Evolutionary conservation across 2,329 filamentous ascomycete genomes (phyloP).

Genomic region (Cladophialophora psammophila): DNA sequence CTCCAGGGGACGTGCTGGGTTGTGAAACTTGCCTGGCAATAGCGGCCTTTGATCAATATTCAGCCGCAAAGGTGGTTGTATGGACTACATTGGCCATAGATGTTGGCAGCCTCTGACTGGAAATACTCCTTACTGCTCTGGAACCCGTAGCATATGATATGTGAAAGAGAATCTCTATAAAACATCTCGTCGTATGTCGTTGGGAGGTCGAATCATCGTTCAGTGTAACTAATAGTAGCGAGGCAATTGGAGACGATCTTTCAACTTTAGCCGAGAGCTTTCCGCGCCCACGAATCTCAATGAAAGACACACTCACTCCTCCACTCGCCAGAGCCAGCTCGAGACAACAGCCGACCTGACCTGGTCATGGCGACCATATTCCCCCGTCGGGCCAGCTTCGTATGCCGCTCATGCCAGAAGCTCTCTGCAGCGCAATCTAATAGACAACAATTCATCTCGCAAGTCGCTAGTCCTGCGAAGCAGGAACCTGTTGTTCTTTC

Average conservation of each 20-base stretch:
- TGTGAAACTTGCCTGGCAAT: too few species aligned
- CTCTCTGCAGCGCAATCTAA: conserved; percentile 14
- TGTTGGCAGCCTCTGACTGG: neutral
- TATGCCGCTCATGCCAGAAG: conserved; percentile 35
- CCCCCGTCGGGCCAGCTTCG: conserved; percentile 29
- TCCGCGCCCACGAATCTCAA: conserved; percentile 1
- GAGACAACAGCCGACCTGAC: neutral
- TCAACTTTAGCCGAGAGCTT: conserved; percentile 5
- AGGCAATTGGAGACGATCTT: neutral
- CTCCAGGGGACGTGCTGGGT: too few species aligned
- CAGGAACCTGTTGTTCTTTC: conserved; percentile 2
- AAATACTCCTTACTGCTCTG: neutral
- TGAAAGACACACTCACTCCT: neutral
- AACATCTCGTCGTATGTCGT: neutral
- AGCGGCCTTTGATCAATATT: too few species aligned
- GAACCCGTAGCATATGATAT: neutral
- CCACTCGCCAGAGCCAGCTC: neutral
- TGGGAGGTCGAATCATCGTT: neutral
- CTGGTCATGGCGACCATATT: conserved; percentile 28
- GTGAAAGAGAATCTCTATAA: neutral
- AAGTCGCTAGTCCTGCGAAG: conserved; percentile 19
- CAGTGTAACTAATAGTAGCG: neutral
- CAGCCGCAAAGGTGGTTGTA: neutral
- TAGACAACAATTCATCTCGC: conserved; percentile 25
- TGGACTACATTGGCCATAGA: neutral